Conservation (phyloP, 495 filamentous ascomycete genomes). For the Monascus purpureus region DNA sequence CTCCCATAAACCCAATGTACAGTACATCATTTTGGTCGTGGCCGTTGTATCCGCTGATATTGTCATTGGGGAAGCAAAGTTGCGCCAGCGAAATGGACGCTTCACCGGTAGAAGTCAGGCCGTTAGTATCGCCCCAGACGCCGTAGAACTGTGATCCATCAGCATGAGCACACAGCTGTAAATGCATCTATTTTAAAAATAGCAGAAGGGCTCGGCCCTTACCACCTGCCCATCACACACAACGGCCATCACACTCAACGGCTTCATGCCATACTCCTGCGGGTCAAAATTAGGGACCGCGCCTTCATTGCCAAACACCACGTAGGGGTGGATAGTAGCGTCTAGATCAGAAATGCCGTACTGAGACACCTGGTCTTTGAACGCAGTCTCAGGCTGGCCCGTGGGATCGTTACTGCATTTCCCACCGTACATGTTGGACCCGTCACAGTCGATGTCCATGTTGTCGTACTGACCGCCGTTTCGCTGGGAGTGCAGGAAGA, state of each 20-base stretch:
- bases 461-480: constrained; percentile 14
- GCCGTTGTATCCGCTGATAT: constrained; percentile 35
- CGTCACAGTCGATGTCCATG: constrained; percentile 62
- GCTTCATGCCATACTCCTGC: constrained; percentile 34
- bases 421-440: constrained; percentile 30
- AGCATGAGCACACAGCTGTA: no score
- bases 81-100: constrained; percentile 42
- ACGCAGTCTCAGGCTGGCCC: constrained; percentile 41
- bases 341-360: constrained; percentile 42
- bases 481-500: constrained; percentile 14
- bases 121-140: constrained; percentile 56
- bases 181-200: background rate
- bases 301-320: constrained; percentile 53
- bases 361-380: constrained; percentile 29
- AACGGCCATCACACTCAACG: constrained; percentile 48
- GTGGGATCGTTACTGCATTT: constrained; percentile 36
- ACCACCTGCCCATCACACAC: constrained; percentile 45
- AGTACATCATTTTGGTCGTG: constrained; percentile 36
- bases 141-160: constrained; percentile 36
- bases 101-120: constrained; percentile 38
- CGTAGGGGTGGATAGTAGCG: constrained; percentile 47
- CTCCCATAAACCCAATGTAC: constrained; percentile 41
- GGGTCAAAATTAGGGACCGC: constrained; percentile 35
- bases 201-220: no score
- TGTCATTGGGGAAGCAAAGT: constrained; percentile 35